Evolutionary conservation across 257 asterid genomes (phyloP).

Genomic region (Solanum pennellii): DNA sequence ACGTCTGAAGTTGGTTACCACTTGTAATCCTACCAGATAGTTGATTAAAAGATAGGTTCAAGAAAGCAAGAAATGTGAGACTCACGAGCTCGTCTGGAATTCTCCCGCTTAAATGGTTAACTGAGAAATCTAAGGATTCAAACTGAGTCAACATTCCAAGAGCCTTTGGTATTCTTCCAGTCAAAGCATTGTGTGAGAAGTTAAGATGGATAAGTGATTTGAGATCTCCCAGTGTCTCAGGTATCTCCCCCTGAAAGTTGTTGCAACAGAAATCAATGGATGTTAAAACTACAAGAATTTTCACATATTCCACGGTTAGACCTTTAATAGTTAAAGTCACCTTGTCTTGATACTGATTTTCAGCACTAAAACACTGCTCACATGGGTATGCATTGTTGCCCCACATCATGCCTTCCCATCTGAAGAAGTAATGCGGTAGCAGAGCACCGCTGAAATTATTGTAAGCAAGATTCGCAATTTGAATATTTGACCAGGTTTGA

Average conservation of each 20-base stretch:
- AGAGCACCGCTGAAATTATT: too few species aligned
- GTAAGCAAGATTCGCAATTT: too few species aligned
- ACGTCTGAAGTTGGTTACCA: constrained; percentile 22
- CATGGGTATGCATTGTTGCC: too few species aligned
- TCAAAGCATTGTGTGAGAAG: neutral
- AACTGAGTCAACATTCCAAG: neutral
- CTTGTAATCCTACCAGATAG: constrained; percentile 24
- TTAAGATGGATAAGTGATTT: neutral
- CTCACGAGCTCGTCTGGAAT: constrained; percentile 26
- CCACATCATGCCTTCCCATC: too few species aligned
- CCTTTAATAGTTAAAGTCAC: too few species aligned
- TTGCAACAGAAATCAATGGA: too few species aligned
- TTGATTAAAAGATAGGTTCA: constrained; percentile 32
- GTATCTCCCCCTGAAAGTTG: neutral
- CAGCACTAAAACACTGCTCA: too few species aligned
- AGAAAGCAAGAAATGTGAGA: constrained; percentile 31
- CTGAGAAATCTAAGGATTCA: neutral
- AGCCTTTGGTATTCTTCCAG: neutral
- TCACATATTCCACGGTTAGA: too few species aligned
- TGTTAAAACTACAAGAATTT: too few species aligned
- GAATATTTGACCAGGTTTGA: neutral
- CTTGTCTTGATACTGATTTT: too few species aligned
- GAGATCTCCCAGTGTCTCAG: neutral
- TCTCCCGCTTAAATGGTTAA: constrained; percentile 16
- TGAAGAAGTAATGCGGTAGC: too few species aligned